Base-by-base conservation (phyloP, 768 basidiomycete species). In the Crucibulum laeve region DNA sequence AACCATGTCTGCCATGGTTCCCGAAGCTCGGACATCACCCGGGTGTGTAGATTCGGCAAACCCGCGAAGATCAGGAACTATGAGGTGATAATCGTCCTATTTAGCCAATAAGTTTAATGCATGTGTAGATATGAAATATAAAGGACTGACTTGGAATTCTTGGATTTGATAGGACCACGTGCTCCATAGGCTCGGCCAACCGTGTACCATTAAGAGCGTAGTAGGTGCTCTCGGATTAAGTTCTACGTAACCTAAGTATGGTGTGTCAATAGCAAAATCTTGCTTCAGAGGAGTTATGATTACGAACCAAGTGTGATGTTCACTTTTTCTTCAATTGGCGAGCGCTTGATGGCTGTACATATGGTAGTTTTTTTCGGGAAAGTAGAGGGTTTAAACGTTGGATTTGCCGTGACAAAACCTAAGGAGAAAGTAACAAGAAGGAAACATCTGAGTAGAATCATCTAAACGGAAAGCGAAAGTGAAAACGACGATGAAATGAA, bases 131-230 rank as follows among this genome's bases (percentile, higher is more conserved):
- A 11, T 14, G 15, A 10, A 13, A 14, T 10, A 37, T 37, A 15
- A 15, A 15, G 18, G 14, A 48, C 55, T 24, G 49, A 76, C 85
- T 65, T 80, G 59, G 57, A 88, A 82, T 47, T 77, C 74, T 40
- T 77, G 63, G 14, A 89, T 86, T 55, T 89, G 87, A 24, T 73
- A 73, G 25, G 79, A 71, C 87, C 86, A 89, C 15, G 74, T 76
- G 42, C 78, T 82, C 87, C 87, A 89, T 3, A 87, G 58, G 49
- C 80, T 73, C 0, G 87, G 87, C 87, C 87, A 89, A 3, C 87
- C 87, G 52, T 89, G 87, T 0, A 88, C 79, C 71, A 89, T 72
- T 23, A 89, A 38, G 2, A 88, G 61, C 0, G 80, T 76, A 11
- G 60, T 67, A 21, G 71, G 58, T 3, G 76, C 76, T 0, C 45